Base-by-base conservation (phyloP, 2,329 filamentous ascomycete genomes). In the Hansfordia pulvinata region DNA sequence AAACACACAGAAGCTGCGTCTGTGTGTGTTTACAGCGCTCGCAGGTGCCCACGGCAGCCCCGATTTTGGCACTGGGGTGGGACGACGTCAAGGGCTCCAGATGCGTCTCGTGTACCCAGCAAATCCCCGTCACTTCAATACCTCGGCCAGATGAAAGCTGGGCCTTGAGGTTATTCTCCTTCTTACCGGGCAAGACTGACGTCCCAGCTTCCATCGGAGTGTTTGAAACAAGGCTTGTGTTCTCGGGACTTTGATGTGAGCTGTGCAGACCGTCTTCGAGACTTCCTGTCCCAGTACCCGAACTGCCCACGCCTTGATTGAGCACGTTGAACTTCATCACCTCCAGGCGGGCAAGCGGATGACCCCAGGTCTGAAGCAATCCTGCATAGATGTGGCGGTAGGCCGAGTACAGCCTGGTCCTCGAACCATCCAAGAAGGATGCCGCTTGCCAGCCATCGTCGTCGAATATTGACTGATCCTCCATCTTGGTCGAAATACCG, bases 271-370 rank as follows among this genome's bases (percentile, higher is more conserved):
- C 53, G 27, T 50, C 32, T 11, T 35, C 39, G 10, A 34, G 40
- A 13, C 36, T 37, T 22, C 35, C 23, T 14, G 25, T 34, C 3
- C 36, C 33, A 4, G 44, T 41, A 3, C 39, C 32, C 4, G 28
- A 24, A 16, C n/a, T 14, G 10, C 10, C 25, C 13, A 43, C 32
- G 25, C 62, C 58, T 15, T 67, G 64, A 29, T 64, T 64, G 20
- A 78, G 52, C 4, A 69, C 62, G 34, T 77, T 77, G 41, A 78
- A 79, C 41, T 80, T 79, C 50, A 79, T 60, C 16, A 80, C 65
- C 42, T 80, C 75, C 2, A 79, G 59, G 11, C 73, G 60, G 17
- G 69, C 61, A 4, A 78, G 50, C 0, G 71, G 71, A 30, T 73
- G 63, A 3, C 61, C 57, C 75, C 75, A 79, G 50, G 71, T 66